These are phyloP conservation scores for Fraxinus americana DNA, from an alignment of 257 asterid genomes.

Conservation along the genomic window DNA sequence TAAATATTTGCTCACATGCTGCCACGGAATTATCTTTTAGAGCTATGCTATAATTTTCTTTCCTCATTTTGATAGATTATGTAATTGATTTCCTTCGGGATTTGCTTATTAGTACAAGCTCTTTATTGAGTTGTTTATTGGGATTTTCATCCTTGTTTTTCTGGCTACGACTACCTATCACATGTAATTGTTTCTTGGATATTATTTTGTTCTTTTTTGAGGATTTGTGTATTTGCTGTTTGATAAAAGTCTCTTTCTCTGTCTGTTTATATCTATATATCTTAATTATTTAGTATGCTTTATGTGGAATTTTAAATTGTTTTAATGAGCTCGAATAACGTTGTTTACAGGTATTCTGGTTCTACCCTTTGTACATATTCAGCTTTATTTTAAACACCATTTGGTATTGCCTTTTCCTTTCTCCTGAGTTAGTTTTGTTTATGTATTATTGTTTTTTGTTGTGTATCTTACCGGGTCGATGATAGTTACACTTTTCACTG, in stretches of 20 bases:
- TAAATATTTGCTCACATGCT: not conserved
- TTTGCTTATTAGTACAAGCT: slow-evolving; percentile 1
- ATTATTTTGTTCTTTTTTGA: not conserved
- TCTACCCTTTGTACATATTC: slow-evolving; percentile 90
- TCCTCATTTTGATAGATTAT: not conserved
- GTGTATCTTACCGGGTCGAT: not conserved
- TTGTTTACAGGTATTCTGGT: slow-evolving; percentile 80
- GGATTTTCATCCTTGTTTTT: slow-evolving; percentile 2
- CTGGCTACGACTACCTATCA: not conserved
- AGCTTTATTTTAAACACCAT: slow-evolving; percentile 84
- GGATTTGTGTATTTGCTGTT: not conserved
- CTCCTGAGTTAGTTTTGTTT: slow-evolving; percentile 9
- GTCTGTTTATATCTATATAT: not conserved
- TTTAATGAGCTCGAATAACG: slow-evolving; percentile 27
- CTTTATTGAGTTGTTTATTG: not conserved
- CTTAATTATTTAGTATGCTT: not conserved
- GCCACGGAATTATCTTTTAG: not conserved
- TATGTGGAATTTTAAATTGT: not conserved
- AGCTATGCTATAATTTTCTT: not conserved
- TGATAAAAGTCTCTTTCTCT: not conserved
- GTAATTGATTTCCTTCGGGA: not conserved
- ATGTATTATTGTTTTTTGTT: not conserved
- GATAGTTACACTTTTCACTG: slow-evolving; percentile 2
- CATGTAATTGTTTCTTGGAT: not conserved
- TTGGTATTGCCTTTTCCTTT: slow-evolving; percentile 57